Evolutionary conservation across 2,329 filamentous ascomycete genomes (phyloP).

Genomic region (Plenodomus tracheiphilus): DNA sequence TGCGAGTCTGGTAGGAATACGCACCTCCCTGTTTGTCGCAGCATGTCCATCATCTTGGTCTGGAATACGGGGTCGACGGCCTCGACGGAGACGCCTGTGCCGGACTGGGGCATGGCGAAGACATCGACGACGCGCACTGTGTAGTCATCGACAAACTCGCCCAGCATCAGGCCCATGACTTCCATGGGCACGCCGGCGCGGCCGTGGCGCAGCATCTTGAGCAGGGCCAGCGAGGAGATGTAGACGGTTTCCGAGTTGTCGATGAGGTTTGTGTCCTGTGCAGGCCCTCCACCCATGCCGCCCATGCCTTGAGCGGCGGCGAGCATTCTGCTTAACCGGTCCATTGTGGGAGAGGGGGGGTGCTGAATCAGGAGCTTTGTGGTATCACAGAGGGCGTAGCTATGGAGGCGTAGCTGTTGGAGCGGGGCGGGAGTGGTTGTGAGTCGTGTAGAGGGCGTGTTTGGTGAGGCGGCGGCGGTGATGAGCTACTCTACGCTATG

Average conservation of each 20-base stretch:
- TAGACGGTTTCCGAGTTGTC: slow-evolving; percentile 99
- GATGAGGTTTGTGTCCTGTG: slow-evolving; percentile 80
- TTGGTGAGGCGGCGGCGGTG: slow-evolving; percentile 12
- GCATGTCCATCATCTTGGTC: slow-evolving; percentile 99
- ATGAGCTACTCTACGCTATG: slow-evolving; percentile 3
- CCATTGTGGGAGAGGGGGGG: slow-evolving; percentile 61
- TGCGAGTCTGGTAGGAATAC: too few species aligned
- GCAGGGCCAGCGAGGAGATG: slow-evolving; percentile 92
- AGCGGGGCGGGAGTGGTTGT: slow-evolving; percentile 1
- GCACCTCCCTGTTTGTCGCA: slow-evolving; percentile 92
- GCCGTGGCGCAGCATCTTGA: slow-evolving; percentile 98
- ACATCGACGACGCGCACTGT: slow-evolving; percentile 98
- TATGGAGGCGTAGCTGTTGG: not conserved
- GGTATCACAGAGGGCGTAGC: too few species aligned
- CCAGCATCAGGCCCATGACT: slow-evolving; percentile 99
- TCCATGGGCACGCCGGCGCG: slow-evolving; percentile 99
- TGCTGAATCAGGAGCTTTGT: too few species aligned
- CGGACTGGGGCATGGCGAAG: slow-evolving; percentile 98
- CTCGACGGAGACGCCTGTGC: slow-evolving; percentile 96
- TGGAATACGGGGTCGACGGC: slow-evolving; percentile 98
- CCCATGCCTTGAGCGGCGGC: slow-evolving; percentile 69
- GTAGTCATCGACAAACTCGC: slow-evolving; percentile 98
- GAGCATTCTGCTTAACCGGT: slow-evolving; percentile 88
- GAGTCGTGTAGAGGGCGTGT: slow-evolving; percentile 5
- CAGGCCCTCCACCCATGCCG: slow-evolving; percentile 62